phyloP scores from a whole-genome alignment of 1,284 basidiomycete species.

The Xerocomus minutiporus region DNA sequence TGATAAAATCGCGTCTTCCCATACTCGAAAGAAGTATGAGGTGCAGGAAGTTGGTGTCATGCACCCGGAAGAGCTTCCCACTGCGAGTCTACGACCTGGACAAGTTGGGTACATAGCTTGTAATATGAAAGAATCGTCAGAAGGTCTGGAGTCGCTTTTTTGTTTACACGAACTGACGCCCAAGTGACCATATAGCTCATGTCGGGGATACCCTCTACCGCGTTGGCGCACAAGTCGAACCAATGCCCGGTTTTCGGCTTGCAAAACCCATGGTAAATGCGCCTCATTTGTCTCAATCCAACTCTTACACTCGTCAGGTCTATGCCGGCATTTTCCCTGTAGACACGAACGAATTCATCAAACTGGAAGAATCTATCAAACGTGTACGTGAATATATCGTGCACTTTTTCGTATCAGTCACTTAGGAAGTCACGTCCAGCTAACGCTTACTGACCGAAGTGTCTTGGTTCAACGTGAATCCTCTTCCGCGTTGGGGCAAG shows the following conservation, averaged over 20 bases:
- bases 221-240: constrained; percentile 70
- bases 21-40: constrained; percentile 90
- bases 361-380: constrained; percentile 94
- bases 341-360: constrained; percentile 86
- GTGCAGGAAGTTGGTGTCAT: constrained; percentile 90
- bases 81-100: constrained; percentile 69
- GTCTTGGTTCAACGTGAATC: constrained; percentile 92
- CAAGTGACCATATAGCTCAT: constrained; percentile 53
- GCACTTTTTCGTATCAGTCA: background rate
- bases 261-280: constrained; percentile 84
- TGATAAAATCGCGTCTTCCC: constrained; percentile 83
- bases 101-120: constrained; percentile 92
- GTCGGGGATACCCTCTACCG: constrained; percentile 92
- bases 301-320: constrained; percentile 50
- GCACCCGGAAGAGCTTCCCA: constrained; percentile 83
- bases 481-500: constrained; percentile 92
- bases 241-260: constrained; percentile 90
- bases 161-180: background rate
- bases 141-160: constrained; percentile 52
- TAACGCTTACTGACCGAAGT: constrained; percentile 83
- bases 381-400: constrained; percentile 49
- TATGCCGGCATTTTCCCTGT: constrained; percentile 96
- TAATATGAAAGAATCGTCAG: constrained; percentile 98
- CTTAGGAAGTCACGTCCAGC: constrained; percentile 40
- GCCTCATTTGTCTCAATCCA: background rate